These are phyloP conservation scores for Fusarium citri DNA, from an alignment of 2,329 filamentous ascomycete species.

Conservation along the genomic window DNA sequence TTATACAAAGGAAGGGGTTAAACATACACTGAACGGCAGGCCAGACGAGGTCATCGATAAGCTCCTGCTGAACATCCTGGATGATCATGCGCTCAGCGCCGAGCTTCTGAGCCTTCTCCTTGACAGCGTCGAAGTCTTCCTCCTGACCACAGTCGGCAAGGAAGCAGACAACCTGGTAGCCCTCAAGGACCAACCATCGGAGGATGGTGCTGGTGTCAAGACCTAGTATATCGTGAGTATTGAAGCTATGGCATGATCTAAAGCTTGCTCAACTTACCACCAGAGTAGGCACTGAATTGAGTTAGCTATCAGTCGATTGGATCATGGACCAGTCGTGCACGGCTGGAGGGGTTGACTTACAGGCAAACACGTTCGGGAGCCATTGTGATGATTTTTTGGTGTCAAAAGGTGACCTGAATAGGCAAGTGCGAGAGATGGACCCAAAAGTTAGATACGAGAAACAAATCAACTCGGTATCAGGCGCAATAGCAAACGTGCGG, in stretches of 20 bases:
- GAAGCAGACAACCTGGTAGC: slow-evolving; percentile 47
- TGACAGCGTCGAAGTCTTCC: slow-evolving; percentile 76
- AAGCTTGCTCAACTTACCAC: slow-evolving; percentile 28
- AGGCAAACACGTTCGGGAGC: slow-evolving; percentile 40
- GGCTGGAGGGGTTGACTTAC: slow-evolving; percentile 23
- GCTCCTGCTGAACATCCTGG: slow-evolving; percentile 74
- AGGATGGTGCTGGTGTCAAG: slow-evolving; percentile 40
- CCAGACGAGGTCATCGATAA: slow-evolving; percentile 81
- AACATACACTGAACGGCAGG: slow-evolving; percentile 71
- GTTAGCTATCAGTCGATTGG: slow-evolving; percentile 22
- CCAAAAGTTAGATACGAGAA: slow-evolving; percentile 7
- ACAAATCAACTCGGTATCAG: slow-evolving; percentile 1
- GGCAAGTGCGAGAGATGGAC: slow-evolving; percentile 11
- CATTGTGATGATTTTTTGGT: slow-evolving; percentile 23
- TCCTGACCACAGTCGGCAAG: slow-evolving; percentile 75
- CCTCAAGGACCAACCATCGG: slow-evolving; percentile 18
- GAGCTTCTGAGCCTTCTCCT: slow-evolving; percentile 68
- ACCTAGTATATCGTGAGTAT: slow-evolving; percentile 23
- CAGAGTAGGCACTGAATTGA: slow-evolving; percentile 40
- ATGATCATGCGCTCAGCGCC: slow-evolving; percentile 59
- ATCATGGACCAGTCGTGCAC: background rate
- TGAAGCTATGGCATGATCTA: background rate
- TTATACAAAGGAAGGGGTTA: slow-evolving; percentile 37
- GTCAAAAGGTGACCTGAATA: slow-evolving; percentile 4
- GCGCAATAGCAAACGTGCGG: slow-evolving; percentile 1